Evolutionary conservation across 345 rosid genomes (phyloP), one percentile per base, ranked within the genome.

Genomic region (Murraya koenigii): DNA sequence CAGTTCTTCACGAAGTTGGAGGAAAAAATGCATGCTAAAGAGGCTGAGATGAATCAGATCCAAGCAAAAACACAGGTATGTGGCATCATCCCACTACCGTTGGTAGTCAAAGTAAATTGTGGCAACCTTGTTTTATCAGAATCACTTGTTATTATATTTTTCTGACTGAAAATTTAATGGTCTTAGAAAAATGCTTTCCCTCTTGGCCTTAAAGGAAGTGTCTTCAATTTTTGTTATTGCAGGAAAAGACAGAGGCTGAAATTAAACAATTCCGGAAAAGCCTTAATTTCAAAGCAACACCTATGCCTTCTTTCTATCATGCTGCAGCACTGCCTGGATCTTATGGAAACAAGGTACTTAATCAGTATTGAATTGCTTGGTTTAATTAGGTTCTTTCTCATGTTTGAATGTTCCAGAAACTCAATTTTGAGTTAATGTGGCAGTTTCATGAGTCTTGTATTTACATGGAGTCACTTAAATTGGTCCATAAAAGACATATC

Each of bases 291-390:
- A 93, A 90, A 81, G 97, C 98, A 69, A 87, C 82, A 26, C 97
- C 97, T 23, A 90, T 93, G 97, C 97, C 98, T 81, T 88, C 93
- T 69, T 95, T 95, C 84, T 93, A 95, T 79, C 89, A 86, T 41
- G 77, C 10, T 32, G 59, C 78, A 7, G 63, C 67, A 35, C 39
- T 80, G 52, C 82, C 77, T 15, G 80, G 22, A 25, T 86, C 87
- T 54, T 82, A 65, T 56, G 87, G 82, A 77, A 83, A 76, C 85
- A 90, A 87, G 97, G 97, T 94, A 88, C 22, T 17, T 23, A 36
- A 52, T 60, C 66, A 71, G 39, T 58, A 26, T 60, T 33, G 35
- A 10, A 6, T 60, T 84, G 30, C 41, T 74, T 79, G 64, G 66
- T 68, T 70, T 76, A 25, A 13, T 17, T 52, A 5, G 56, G 22